These are phyloP conservation scores for Blastobotrys arbuscula DNA, from an alignment of 1,139 yeast species.

Conservation along the genomic window DNA sequence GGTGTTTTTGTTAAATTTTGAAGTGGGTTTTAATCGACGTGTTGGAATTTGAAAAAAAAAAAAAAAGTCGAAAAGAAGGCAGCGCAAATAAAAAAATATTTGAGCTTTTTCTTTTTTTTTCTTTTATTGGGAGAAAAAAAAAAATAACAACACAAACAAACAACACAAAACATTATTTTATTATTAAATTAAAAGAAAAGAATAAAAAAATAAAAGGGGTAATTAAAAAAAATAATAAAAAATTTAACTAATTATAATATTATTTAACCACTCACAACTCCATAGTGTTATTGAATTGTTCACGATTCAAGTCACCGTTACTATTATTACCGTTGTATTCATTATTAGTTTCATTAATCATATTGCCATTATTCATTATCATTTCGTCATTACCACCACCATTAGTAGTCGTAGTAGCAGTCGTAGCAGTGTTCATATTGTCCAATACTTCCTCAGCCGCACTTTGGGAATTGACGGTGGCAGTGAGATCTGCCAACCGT, in stretches of 20 bases:
- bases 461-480: constrained; percentile 36
- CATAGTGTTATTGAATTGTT: not conserved
- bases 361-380: not conserved
- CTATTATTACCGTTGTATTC: not conserved
- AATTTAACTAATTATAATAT: too few relatives aligned
- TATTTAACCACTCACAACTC: not conserved
- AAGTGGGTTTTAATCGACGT: too few relatives aligned
- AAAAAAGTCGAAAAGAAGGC: too few relatives aligned
- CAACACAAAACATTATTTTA: too few relatives aligned
- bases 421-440: constrained; percentile 6
- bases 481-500: constrained; percentile 83
- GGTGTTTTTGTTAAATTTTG: not conserved
- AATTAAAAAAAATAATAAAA: not conserved
- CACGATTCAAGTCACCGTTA: not conserved
- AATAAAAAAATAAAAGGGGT: not conserved
- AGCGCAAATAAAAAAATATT: too few relatives aligned
- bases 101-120: not conserved
- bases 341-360: not conserved
- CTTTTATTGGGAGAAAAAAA: too few relatives aligned
- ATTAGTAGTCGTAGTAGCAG: too few relatives aligned
- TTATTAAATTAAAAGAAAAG: too few relatives aligned
- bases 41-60: too few relatives aligned
- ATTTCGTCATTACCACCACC: not conserved
- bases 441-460: constrained; percentile 16
- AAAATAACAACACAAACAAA: too few relatives aligned